Evolutionary conservation across 108 stramenopile genomes (phyloP), one percentile per base, ranked within the genome.

Genomic region (Skeletonema grethae): DNA sequence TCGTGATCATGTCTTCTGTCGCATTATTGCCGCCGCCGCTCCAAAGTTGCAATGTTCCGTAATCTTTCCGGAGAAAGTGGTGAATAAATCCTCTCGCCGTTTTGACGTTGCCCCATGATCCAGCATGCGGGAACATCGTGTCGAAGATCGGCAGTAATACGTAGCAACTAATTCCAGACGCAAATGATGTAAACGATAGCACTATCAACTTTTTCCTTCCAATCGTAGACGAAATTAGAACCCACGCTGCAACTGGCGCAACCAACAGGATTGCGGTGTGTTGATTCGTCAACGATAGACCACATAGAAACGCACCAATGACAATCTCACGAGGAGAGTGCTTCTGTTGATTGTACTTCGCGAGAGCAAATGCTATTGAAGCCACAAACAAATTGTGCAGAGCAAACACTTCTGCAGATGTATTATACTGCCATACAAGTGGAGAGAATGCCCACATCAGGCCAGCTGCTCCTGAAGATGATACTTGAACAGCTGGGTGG

Each of bases 391-490:
- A 38, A 57, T 89, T 95, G 63, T 95, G 92, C n/a, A 95, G 79
- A 11, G 94, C 88, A 71, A 95, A 95, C 11, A 95, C 94, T 82
- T 95, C 94, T 5, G 94, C 88, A 3, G 87, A 84, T 8, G 75
- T 84, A 25, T 79, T 65, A 76, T 95, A 95, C 72, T 90, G 85
- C 94, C 94, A 95, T 31, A 84, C 60, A 20, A 95, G 69, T 8
- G 92, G 90, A 6, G 85, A 80, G 61, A 90, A 86, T 22, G 91
- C 67, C 11, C 66, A 86, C 48, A 72, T 53, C 1, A 87, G 46
- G 28, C 72, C 72, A 7, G 72, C 57, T 11, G 80, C 57, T 3
- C 82, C 29, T n/a, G 72, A 73, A 11, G 74, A 34, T 20, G 55
- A 58, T 59, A 15, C 41, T 75, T 39, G 50, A 7, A 53, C 50